phyloP scores from a whole-genome alignment of 371 early-diverging fungal genomes.

The Chytridium lagenaria region DNA sequence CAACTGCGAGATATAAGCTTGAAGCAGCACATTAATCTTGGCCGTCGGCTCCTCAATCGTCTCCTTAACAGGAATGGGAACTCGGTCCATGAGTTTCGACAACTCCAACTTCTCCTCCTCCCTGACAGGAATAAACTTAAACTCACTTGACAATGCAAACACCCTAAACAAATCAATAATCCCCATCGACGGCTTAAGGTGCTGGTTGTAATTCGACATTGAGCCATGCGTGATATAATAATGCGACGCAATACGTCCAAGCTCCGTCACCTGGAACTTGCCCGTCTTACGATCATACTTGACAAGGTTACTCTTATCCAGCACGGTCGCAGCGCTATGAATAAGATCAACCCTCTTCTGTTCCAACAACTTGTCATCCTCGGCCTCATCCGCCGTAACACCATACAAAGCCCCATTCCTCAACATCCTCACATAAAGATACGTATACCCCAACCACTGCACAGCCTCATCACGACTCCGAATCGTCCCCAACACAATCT shows the following conservation, averaged over 20 bases:
- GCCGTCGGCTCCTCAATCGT: constrained; percentile 88
- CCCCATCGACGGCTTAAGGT: constrained; percentile 89
- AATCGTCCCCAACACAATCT: constrained; percentile 94
- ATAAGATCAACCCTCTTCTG: constrained; percentile 89
- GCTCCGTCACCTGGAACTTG: constrained; percentile 84
- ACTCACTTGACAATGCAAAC: constrained; percentile 91
- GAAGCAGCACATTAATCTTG: constrained; percentile 95
- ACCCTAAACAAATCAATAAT: constrained; percentile 91
- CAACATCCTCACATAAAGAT: constrained; percentile 95
- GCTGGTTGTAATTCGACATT: constrained; percentile 93
- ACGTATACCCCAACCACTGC: constrained; percentile 97
- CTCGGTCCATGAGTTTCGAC: constrained; percentile 88
- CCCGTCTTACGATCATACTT: constrained; percentile 94
- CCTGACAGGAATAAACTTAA: constrained; percentile 93
- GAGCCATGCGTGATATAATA: constrained; percentile 91
- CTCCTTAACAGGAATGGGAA: constrained; percentile 94
- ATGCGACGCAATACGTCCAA: constrained; percentile 95
- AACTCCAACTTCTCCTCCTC: constrained; percentile 96
- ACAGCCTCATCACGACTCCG: constrained; percentile 92
- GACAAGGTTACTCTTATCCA: constrained; percentile 89
- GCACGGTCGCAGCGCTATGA: constrained; percentile 82
- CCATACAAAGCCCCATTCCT: constrained; percentile 86
- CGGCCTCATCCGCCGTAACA: constrained; percentile 70
- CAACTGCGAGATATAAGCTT: constrained; percentile 92
- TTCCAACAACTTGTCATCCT: constrained; percentile 82